Conservation (phyloP, 495 filamentous ascomycete species). For the Hypoxylon perforatum region DNA sequence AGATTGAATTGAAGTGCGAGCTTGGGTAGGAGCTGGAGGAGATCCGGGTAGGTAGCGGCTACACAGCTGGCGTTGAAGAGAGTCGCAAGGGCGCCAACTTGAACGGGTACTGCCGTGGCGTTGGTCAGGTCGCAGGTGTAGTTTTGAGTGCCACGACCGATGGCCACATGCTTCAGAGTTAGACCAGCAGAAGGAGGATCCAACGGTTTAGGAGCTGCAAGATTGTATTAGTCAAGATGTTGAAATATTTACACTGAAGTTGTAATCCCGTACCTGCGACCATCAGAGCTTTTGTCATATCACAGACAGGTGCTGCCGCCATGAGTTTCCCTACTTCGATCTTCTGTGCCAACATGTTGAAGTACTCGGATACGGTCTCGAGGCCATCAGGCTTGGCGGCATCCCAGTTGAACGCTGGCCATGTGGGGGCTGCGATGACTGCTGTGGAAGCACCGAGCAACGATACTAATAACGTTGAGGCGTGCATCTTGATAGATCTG, state of each 20-base stretch:
- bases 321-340: conserved; percentile 53
- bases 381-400: conserved; percentile 50
- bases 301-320: conserved; percentile 57
- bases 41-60: conserved; percentile 70
- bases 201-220: conserved; percentile 58
- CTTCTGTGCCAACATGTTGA: conserved; percentile 63
- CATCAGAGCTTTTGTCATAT: conserved; percentile 60
- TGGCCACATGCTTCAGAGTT: conserved; percentile 75
- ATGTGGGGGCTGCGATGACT: conserved; percentile 60
- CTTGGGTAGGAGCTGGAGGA: conserved; percentile 66
- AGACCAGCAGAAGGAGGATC: conserved; percentile 68
- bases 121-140: conserved; percentile 80
- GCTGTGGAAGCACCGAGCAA: conserved; percentile 57
- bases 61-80: conserved; percentile 91
- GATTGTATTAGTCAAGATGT: conserved; percentile 35
- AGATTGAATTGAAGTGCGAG: conserved; percentile 67
- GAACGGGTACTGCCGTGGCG: conserved; percentile 66
- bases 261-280: conserved; percentile 53
- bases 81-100: conserved; percentile 80
- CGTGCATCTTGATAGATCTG: conserved; percentile 54
- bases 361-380: conserved; percentile 62
- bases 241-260: background rate
- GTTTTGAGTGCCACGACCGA: conserved; percentile 92
- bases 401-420: conserved; percentile 51
- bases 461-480: conserved; percentile 56